phyloP scores from a whole-genome alignment of 208 protist genomes.

The Crithidia mellificae region DNA sequence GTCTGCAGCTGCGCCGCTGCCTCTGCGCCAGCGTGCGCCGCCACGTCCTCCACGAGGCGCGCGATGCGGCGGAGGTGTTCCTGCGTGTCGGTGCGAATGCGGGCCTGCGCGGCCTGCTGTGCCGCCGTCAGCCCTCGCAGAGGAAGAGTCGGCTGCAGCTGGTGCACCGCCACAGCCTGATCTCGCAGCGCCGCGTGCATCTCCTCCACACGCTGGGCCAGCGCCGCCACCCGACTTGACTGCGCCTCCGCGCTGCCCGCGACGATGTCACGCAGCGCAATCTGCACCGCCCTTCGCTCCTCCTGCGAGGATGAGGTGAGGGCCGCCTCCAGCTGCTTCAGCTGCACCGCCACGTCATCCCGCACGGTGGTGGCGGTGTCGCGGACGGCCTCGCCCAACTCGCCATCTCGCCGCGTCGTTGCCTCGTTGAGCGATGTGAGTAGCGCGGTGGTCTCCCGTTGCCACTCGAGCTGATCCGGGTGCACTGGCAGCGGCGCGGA shows the following conservation, averaged over 20 bases:
- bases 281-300: conserved; percentile 18
- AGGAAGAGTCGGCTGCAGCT: conserved; percentile 16
- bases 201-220: conserved; percentile 15
- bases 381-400: conserved; percentile 24
- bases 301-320: conserved; percentile 1
- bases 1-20: conserved; percentile 6
- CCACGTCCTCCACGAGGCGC: conserved; percentile 6
- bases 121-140: conserved; percentile 18
- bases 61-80: conserved; percentile 20
- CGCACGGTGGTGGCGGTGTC: neutral
- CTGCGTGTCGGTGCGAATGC: conserved; percentile 20
- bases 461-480: conserved; percentile 18
- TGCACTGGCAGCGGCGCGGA: conserved; percentile 8
- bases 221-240: conserved; percentile 12
- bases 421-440: conserved; percentile 19
- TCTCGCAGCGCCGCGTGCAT: conserved; percentile 26
- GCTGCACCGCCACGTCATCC: conserved; percentile 18
- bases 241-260: conserved; percentile 5
- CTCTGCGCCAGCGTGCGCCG: neutral
- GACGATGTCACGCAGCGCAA: conserved; percentile 12
- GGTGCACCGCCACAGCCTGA: conserved; percentile 28
- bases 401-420: conserved; percentile 21
- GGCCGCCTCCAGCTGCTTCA: conserved; percentile 15
- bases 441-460: conserved; percentile 5
- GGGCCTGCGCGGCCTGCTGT: conserved; percentile 19